Evolutionary conservation across 116 monocot species (phyloP), one percentile per base, ranked within the genome.

Genomic region (Phalaenopsis hybrid): DNA sequence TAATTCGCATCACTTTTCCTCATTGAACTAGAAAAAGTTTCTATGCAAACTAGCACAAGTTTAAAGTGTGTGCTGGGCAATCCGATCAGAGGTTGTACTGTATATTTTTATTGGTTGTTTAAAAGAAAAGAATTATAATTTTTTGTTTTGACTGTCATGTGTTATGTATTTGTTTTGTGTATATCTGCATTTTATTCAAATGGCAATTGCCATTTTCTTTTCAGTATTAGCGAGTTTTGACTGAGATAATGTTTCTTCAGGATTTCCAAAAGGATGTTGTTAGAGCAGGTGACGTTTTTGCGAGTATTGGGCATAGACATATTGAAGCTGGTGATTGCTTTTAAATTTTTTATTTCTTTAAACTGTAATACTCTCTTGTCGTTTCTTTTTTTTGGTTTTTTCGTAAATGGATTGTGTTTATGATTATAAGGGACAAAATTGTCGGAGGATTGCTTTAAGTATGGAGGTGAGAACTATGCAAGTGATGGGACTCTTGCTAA

Each of bases 251-350:
- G 15, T 67, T 75, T 48, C 81, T 72, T 77, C 88, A 98, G 95
- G 94, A 98, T 88, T 92, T 98, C 76, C 97, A 98, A 74, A 98
- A 93, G 86, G 97, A 98, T 74, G 89, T 98, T 80, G 86, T 90
- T 48, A 80, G 95, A 80, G 90, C 93, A 79, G 89, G 82, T 82
- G 97, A 98, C 84, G 81, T 73, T 25, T 88, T 88, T 84, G 77
- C 85, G 13, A 25, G 78, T 28, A 83, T 95, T 82, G 85, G 85
- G 21, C 82, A 61, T 75, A 98, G 86, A 52, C 93, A 95, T 43
- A 75, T 93, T 41, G 97, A 98, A 92, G 81, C 84, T 58, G 95
- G 97, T 98, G 28, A 77, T 50, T 77, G 13, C 44, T 77, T 51
- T 75, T 46, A 44, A 45, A 75, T 1, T 16, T 11, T 77, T 50